These are phyloP conservation scores for Dichotomopilus funicola DNA, from an alignment of 2,329 filamentous ascomycete genomes.

Conservation along the genomic window DNA sequence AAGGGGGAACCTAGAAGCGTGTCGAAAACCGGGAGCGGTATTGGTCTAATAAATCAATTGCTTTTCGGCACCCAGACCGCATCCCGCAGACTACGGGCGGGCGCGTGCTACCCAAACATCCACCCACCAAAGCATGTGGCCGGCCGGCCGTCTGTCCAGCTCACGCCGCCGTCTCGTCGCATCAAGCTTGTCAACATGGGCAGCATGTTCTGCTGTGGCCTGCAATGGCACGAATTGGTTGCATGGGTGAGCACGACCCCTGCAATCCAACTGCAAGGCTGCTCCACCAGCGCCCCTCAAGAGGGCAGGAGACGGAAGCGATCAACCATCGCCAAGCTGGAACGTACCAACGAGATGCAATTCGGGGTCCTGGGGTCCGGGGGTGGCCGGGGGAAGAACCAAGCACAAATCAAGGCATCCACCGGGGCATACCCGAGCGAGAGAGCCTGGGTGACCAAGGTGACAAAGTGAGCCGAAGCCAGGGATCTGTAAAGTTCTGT, in stretches of 20 bases:
- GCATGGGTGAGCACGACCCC: neutral
- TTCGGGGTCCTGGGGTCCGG: slow-evolving; percentile 1
- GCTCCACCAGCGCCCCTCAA: slow-evolving; percentile 4
- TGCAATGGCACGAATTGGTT: neutral
- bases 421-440: too few species aligned
- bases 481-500: neutral
- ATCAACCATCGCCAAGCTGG: slow-evolving; percentile 2
- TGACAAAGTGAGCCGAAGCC: neutral
- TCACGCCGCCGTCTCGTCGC: too few species aligned
- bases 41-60: neutral
- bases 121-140: too few species aligned
- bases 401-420: neutral
- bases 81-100: too few species aligned
- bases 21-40: neutral
- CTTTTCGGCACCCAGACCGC: too few species aligned
- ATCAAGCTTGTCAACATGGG: too few species aligned
- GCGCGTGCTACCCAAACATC: too few species aligned
- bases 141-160: too few species aligned
- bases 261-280: neutral
- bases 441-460: too few species aligned
- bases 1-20: neutral
- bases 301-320: slow-evolving; percentile 5
- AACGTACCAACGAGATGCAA: neutral
- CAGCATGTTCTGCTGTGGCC: too few species aligned
- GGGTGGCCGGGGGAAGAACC: neutral